A percentile compares a stretch with the other conserved stretches of the same genome.
Conservation (phyloP, 2,329 filamentous ascomycete genomes). For the Aspergillus luchuensis region DNA sequence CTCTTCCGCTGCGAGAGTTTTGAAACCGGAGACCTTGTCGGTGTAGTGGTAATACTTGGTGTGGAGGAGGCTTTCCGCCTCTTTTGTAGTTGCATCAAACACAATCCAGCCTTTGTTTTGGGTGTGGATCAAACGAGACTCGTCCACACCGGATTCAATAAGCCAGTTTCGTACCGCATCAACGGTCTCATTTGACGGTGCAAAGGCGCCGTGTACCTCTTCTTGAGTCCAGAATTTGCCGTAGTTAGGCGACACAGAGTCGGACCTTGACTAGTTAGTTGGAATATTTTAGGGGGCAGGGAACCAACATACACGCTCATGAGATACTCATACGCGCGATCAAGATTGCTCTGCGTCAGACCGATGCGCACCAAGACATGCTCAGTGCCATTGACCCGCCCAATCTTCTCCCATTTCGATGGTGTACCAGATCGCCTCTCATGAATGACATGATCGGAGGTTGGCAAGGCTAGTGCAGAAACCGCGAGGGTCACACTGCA, state of each 20-base stretch:
- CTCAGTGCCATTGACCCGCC: not conserved
- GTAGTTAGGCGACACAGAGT: conserved; percentile 41
- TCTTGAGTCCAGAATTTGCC: conserved; percentile 36
- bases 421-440: not conserved
- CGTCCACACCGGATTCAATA: conserved; percentile 28
- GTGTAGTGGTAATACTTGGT: conserved; percentile 45
- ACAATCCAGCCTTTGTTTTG: conserved; percentile 44
- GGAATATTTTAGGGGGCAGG: accelerated
- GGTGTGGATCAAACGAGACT: conserved; percentile 31
- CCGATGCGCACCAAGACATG: conserved; percentile 27
- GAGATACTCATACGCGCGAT: conserved; percentile 31
- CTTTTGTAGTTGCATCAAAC: conserved; percentile 41
- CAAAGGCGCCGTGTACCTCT: conserved; percentile 40
- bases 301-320: conserved; percentile 33
- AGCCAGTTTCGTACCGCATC: conserved; percentile 34
- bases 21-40: conserved; percentile 33
- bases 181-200: conserved; percentile 33
- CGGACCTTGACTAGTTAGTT: conserved; percentile 23
- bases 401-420: not conserved
- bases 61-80: conserved; percentile 42
- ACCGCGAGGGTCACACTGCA: not conserved
- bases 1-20: conserved; percentile 43
- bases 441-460: conserved; percentile 1
- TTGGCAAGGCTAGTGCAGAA: not conserved
- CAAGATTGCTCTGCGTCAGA: conserved; percentile 31